Base-by-base conservation (phyloP, 2,329 filamentous ascomycete species). In the Fusarium ramigenum region DNA sequence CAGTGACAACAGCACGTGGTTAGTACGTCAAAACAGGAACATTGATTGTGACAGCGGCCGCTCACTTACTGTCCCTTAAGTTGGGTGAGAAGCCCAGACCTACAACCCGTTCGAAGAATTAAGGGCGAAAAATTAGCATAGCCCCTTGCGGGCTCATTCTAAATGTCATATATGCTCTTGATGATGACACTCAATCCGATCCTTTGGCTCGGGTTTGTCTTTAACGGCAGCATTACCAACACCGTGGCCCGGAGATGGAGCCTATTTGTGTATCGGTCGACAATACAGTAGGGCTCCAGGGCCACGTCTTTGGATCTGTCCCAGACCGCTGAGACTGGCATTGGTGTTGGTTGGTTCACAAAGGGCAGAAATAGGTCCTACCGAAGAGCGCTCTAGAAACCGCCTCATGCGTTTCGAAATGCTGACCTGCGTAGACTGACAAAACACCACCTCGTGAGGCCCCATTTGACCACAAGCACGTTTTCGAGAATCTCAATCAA, bases 11-110 rank as follows among this genome's bases (percentile, higher is more conserved):
- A 43, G 15, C 60, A 69, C 40, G 36, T 64, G 59, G 30, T 37
- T 43, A 34, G 53, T 28, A 25, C 28, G 61, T 23, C 25, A 25
- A 54, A 36, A 23, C 65, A 49, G 66, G 65, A 53, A 58, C 66
- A 54, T 52, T n/a, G 25, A 58, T 28, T 47, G n/a, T 5, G n/a
- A 36, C 32, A 39, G 49, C 43, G 44, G 53, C 54, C 49, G 50
- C 58, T 39, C 47, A 52, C 47, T 47, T 43, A 30, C 34, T 16
- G 15, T 36, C 39, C 30, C 37, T 44, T 25, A 43, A 58, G 59
- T 66, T 73, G 62, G 42, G 47, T 16, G 58, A 66, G 60, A 57
- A 54, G 57, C 58, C 58, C 23, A 70, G 53, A 52, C 70, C 72
- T 49, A 19, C 16, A 18, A 73, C 52, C 47, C 28, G 18, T 40